phyloP scores from a whole-genome alignment of 768 basidiomycete species.

The Phanerochaete carnosa region DNA sequence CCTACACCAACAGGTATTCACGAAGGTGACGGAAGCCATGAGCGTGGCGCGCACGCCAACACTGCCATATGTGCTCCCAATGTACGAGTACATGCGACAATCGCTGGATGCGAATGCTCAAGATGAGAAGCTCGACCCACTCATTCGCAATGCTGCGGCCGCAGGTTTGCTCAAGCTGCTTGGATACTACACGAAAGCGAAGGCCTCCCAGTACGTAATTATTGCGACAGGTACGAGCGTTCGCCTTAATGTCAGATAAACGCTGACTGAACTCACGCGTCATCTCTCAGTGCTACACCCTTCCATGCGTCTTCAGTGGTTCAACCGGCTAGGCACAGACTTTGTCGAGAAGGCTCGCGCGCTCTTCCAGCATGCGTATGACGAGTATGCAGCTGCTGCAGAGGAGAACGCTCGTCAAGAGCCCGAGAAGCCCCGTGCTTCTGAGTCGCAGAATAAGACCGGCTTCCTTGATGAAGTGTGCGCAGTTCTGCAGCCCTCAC shows the following conservation, averaged over 20 bases:
- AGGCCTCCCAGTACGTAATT: constrained; percentile 23
- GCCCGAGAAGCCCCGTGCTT: not conserved
- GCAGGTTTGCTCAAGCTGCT: constrained; percentile 26
- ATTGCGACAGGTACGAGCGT: constrained; percentile 27
- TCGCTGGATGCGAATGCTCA: constrained; percentile 13
- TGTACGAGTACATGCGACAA: constrained; percentile 25
- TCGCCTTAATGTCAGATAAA: not conserved
- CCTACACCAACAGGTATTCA: constrained; percentile 23
- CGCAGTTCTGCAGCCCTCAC: not conserved
- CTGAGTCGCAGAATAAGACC: not conserved
- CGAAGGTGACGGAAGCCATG: constrained; percentile 27
- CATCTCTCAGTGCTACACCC: constrained; percentile 22
- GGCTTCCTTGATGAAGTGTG: not conserved
- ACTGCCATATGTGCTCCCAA: constrained; percentile 29
- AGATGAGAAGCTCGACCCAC: not conserved
- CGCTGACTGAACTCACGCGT: constrained; percentile 11
- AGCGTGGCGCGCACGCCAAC: constrained; percentile 24
- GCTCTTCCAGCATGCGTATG: constrained; percentile 11
- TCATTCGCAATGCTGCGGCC: constrained; percentile 19
- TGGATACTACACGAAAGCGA: constrained; percentile 23
- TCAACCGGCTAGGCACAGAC: constrained; percentile 8
- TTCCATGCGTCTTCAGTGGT: constrained; percentile 22
- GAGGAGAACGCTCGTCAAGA: not conserved
- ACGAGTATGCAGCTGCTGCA: not conserved
- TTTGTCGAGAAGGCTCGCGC: not conserved